These are phyloP conservation scores for Russula earlei DNA, from an alignment of 768 basidiomycete species.

Conservation along the genomic window DNA sequence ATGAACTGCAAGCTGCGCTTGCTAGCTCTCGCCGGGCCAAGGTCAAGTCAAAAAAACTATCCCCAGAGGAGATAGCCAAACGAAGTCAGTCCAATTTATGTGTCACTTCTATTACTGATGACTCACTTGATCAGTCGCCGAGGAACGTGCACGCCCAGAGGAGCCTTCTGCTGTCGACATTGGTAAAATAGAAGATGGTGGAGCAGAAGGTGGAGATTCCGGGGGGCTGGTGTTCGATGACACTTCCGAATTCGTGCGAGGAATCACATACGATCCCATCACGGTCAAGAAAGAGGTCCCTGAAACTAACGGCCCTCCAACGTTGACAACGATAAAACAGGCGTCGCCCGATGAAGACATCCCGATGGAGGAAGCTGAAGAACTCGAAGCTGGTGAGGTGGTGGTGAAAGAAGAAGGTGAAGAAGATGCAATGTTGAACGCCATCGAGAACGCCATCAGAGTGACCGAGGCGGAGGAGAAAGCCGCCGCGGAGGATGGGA, in stretches of 20 bases:
- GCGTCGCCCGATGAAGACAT: conserved; percentile 52
- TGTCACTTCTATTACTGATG: conserved; percentile 5
- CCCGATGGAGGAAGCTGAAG: conserved; percentile 38
- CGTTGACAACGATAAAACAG: conserved; percentile 13
- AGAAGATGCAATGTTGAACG: conserved; percentile 68
- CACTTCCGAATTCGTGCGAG: conserved; percentile 92
- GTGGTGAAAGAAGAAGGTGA: conserved; percentile 72
- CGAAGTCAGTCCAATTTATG: conserved; percentile 44
- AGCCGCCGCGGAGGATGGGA: conserved; percentile 27
- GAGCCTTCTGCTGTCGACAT: conserved; percentile 30
- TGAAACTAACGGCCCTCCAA: conserved; percentile 16
- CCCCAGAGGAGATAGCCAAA: conserved; percentile 74
- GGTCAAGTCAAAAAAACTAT: conserved; percentile 63
- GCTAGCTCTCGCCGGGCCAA: conserved; percentile 79
- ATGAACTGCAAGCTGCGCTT: conserved; percentile 90
- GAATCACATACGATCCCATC: conserved; percentile 59
- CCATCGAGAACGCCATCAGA: conserved; percentile 61
- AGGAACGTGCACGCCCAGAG: conserved; percentile 48
- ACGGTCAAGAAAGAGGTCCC: conserved; percentile 28
- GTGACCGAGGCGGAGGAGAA: conserved; percentile 49
- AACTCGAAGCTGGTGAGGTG: conserved; percentile 77
- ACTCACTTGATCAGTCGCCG: conserved; percentile 42
- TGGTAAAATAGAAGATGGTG: conserved; percentile 43
- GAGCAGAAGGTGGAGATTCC: conserved; percentile 36
- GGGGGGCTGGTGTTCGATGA: conserved; percentile 84